These are phyloP conservation scores for Quercus alba DNA, from an alignment of 306 rosid species.

Conservation along the genomic window DNA sequence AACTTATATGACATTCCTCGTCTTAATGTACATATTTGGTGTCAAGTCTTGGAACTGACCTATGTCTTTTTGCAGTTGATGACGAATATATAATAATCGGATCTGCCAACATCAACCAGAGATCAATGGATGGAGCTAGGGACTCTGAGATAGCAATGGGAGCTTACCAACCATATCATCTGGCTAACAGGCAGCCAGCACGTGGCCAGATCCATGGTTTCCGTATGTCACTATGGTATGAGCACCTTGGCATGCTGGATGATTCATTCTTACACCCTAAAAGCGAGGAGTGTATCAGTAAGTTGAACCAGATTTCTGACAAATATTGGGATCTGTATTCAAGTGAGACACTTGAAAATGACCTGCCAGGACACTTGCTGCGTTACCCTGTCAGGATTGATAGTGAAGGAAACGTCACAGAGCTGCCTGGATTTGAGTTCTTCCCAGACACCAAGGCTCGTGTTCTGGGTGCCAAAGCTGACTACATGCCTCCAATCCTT, in stretches of 20 bases:
- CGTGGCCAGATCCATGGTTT: slow-evolving; percentile 69
- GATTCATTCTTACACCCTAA: slow-evolving; percentile 46
- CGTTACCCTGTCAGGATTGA: slow-evolving; percentile 55
- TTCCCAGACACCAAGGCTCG: slow-evolving; percentile 79
- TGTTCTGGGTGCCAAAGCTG: slow-evolving; percentile 55
- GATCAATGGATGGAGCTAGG: slow-evolving; percentile 78
- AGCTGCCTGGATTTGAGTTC: slow-evolving; percentile 57
- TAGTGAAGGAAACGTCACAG: slow-evolving; percentile 44
- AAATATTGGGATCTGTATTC: slow-evolving; percentile 71
- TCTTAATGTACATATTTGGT: neutral
- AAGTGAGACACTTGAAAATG: slow-evolving; percentile 50
- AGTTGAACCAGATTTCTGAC: slow-evolving; percentile 64
- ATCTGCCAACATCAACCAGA: slow-evolving; percentile 78
- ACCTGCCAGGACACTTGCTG: slow-evolving; percentile 73
- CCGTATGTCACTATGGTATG: slow-evolving; percentile 70
- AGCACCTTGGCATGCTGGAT: slow-evolving; percentile 69
- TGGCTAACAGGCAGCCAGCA: slow-evolving; percentile 49
- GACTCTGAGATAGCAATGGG: slow-evolving; percentile 82
- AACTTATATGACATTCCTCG: neutral
- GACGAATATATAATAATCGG: slow-evolving; percentile 74
- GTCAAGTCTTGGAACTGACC: neutral
- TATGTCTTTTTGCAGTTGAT: slow-evolving; percentile 44
- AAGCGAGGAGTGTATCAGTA: slow-evolving; percentile 46
- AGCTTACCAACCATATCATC: slow-evolving; percentile 58
- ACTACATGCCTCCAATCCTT: slow-evolving; percentile 71